Evolutionary conservation across 2,329 filamentous ascomycete genomes (phyloP).

Genomic region (Amauroascus niger): DNA sequence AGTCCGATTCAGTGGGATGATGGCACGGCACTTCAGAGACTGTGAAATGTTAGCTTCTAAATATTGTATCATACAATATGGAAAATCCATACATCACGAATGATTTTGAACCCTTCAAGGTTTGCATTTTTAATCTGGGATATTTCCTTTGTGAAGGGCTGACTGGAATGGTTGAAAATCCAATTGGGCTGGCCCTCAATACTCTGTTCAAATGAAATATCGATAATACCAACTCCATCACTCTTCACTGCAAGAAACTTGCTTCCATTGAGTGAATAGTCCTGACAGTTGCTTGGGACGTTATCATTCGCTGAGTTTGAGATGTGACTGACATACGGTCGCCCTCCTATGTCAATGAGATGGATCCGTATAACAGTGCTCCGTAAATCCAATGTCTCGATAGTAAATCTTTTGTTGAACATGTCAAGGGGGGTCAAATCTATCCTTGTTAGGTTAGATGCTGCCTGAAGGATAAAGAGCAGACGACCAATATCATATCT

Average conservation of each 20-base stretch:
- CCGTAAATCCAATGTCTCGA: background rate
- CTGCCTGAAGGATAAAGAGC: slow-evolving; percentile 12
- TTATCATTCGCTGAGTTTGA: slow-evolving; percentile 21
- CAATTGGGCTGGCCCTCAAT: background rate
- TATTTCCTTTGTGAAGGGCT: background rate
- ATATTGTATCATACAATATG: background rate
- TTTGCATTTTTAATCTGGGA: slow-evolving; percentile 3
- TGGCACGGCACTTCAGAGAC: slow-evolving; percentile 10
- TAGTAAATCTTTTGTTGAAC: background rate
- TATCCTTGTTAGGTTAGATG: slow-evolving; percentile 3
- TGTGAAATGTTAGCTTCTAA: background rate
- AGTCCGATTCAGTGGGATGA: background rate
- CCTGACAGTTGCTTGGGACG: slow-evolving; percentile 13
- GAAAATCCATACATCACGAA: slow-evolving; percentile 4
- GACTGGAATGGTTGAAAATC: slow-evolving; percentile 2
- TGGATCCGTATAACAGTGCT: slow-evolving; percentile 4
- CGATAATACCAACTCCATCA: background rate
- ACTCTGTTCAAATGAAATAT: background rate
- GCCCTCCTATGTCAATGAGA: slow-evolving; percentile 1
- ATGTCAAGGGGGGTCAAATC: background rate
- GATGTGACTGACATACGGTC: slow-evolving; percentile 13
- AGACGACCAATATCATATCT: background rate
- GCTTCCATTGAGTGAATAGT: slow-evolving; percentile 8
- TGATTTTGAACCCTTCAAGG: background rate
- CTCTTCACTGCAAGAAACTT: slow-evolving; percentile 8